These are phyloP conservation scores for Hippophae rhamnoides DNA, from an alignment of 306 rosid genomes.

Conservation along the genomic window DNA sequence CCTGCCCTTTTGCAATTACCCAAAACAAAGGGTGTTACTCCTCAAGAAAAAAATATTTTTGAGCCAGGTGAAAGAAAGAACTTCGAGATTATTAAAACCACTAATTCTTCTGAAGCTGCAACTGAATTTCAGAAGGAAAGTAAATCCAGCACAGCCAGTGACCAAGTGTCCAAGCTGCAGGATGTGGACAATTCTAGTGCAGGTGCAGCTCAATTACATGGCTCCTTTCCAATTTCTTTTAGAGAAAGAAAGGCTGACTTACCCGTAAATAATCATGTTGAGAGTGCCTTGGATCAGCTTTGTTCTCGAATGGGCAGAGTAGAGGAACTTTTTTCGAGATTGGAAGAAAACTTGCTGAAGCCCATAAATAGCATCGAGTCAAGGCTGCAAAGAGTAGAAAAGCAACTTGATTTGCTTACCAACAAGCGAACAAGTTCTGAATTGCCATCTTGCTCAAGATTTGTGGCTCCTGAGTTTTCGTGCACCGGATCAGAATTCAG, in stretches of 20 bases:
- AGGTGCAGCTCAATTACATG: slow-evolving; percentile 24
- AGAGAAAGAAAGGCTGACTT: slow-evolving; percentile 24
- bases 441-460: slow-evolving; percentile 34
- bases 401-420: slow-evolving; percentile 58
- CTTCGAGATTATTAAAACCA: slow-evolving; percentile 19
- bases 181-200: slow-evolving; percentile 26
- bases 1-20: slow-evolving; percentile 72
- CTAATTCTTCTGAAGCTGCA: slow-evolving; percentile 23
- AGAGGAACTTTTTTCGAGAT: slow-evolving; percentile 57
- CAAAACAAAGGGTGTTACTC: slow-evolving; percentile 35
- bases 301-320: slow-evolving; percentile 61
- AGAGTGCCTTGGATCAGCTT: slow-evolving; percentile 44
- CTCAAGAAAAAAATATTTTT: slow-evolving; percentile 19
- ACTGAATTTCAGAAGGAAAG: slow-evolving; percentile 26
- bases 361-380: slow-evolving; percentile 72
- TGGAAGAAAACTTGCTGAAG: slow-evolving; percentile 73
- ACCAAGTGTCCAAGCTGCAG: slow-evolving; percentile 27
- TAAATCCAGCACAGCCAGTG: slow-evolving; percentile 22
- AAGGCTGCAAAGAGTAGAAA: slow-evolving; percentile 80
- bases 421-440: slow-evolving; percentile 37
- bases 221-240: slow-evolving; percentile 23
- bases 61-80: slow-evolving; percentile 29
- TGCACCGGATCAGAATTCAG: slow-evolving; percentile 39
- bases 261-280: slow-evolving; percentile 25
- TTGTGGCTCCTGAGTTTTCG: slow-evolving; percentile 52